A percentile compares a stretch with the other conserved stretches of the same genome.
Conservation (phyloP, 2,329 filamentous ascomycete genomes). For the Ceratocystis huliohia region DNA sequence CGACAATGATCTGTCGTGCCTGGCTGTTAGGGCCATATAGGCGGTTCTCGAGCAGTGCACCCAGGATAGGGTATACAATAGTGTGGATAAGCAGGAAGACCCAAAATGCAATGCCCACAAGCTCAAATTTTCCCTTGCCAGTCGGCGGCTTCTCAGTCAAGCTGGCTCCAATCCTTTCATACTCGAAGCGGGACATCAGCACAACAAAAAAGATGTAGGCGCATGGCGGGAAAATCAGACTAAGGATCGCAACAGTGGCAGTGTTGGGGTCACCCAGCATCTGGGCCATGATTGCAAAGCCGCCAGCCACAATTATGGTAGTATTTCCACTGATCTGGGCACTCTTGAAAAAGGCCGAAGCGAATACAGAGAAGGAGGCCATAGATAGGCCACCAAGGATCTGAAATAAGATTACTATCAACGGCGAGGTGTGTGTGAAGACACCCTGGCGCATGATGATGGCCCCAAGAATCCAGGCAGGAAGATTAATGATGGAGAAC, state of each 20-base stretch:
- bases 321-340: slow-evolving; percentile 79
- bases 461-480: slow-evolving; percentile 69
- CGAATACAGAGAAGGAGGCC: slow-evolving; percentile 67
- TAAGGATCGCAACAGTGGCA: slow-evolving; percentile 53
- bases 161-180: slow-evolving; percentile 44
- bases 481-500: slow-evolving; percentile 67
- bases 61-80: slow-evolving; percentile 62
- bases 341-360: slow-evolving; percentile 72
- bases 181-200: slow-evolving; percentile 65
- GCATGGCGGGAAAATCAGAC: slow-evolving; percentile 72
- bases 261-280: slow-evolving; percentile 51
- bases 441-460: slow-evolving; percentile 50
- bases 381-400: slow-evolving; percentile 64
- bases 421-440: slow-evolving; percentile 50
- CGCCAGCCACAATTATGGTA: slow-evolving; percentile 56
- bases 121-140: slow-evolving; percentile 43
- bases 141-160: slow-evolving; percentile 49
- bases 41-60: slow-evolving; percentile 57
- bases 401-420: slow-evolving; percentile 60
- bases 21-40: slow-evolving; percentile 63
- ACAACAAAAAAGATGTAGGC: slow-evolving; percentile 75
- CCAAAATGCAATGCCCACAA: slow-evolving; percentile 67
- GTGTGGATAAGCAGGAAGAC: slow-evolving; percentile 67
- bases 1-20: slow-evolving; percentile 41
- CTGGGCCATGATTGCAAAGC: slow-evolving; percentile 74